Conservation (phyloP, 2,329 filamentous ascomycete genomes). For the Orbilia brochopaga region DNA sequence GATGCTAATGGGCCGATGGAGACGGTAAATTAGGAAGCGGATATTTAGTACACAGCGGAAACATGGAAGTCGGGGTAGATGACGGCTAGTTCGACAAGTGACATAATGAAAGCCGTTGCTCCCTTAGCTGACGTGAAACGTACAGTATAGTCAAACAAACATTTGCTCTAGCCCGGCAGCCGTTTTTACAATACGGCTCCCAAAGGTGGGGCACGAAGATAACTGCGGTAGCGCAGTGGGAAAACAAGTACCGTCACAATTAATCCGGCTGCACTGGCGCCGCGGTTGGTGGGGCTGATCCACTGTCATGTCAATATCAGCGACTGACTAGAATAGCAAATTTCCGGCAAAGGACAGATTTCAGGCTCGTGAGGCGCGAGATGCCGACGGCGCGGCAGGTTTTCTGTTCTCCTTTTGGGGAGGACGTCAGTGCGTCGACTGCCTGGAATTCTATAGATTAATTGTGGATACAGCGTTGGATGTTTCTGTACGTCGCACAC, state of each 20-base stretch:
- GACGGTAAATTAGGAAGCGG: slow-evolving; percentile 2
- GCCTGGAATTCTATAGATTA: slow-evolving; percentile 37
- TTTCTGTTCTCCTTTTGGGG: slow-evolving; percentile 16
- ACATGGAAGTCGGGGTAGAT: neutral
- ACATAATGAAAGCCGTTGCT: neutral
- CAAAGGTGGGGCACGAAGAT: neutral
- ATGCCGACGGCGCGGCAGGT: slow-evolving; percentile 49
- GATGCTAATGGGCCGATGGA: neutral
- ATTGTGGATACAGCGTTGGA: slow-evolving; percentile 31
- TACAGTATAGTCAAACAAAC: no score
- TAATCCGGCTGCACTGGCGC: neutral
- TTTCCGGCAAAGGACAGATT: slow-evolving; percentile 41
- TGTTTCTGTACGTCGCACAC: neutral
- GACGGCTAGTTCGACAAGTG: neutral
- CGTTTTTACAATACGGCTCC: neutral
- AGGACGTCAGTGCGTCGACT: slow-evolving; percentile 5
- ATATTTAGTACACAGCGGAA: neutral
- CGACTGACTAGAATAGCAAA: no score
- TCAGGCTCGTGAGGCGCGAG: slow-evolving; percentile 50
- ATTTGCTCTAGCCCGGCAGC: no score
- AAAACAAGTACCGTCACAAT: neutral
- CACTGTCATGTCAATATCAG: neutral
- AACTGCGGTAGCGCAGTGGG: neutral
- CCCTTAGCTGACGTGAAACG: neutral
- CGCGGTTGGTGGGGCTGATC: neutral